Conservation (phyloP, 257 asterid genomes). For the Orobanche coerulescens region DNA sequence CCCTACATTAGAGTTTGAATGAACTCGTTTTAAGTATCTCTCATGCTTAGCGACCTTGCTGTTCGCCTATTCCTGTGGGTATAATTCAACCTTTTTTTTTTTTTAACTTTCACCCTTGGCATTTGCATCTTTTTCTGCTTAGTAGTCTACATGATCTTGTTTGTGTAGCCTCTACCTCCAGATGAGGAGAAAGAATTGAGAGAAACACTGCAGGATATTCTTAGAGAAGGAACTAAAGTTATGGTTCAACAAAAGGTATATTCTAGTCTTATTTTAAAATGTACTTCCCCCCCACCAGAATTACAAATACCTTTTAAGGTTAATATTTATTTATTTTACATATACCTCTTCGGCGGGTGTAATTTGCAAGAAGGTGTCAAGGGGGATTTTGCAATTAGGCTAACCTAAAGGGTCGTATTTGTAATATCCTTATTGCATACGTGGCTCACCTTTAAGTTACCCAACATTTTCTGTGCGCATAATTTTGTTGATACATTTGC, state of each 20-base stretch:
- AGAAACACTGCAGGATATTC: constrained; percentile 67
- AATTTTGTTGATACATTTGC: constrained; percentile 20
- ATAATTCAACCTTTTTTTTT: background rate
- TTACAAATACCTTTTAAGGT: background rate
- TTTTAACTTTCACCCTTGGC: background rate
- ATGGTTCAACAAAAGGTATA: constrained; percentile 73
- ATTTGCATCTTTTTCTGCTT: background rate
- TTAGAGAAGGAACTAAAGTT: constrained; percentile 73
- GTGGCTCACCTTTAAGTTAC: background rate
- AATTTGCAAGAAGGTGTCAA: background rate
- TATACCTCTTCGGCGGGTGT: background rate
- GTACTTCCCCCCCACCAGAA: background rate
- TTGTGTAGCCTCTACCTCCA: constrained; percentile 61
- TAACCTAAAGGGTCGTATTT: background rate
- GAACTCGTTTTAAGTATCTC: background rate
- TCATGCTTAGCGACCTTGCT: background rate
- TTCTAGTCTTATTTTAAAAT: background rate
- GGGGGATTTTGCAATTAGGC: background rate
- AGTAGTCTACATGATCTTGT: background rate
- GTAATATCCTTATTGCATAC: background rate
- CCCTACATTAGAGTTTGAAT: background rate
- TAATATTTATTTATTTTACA: background rate
- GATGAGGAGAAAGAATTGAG: constrained; percentile 85
- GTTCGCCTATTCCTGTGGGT: background rate
- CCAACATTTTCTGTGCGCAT: background rate